phyloP scores from a whole-genome alignment of 768 basidiomycete genomes.

The Myochromella boudieri region DNA sequence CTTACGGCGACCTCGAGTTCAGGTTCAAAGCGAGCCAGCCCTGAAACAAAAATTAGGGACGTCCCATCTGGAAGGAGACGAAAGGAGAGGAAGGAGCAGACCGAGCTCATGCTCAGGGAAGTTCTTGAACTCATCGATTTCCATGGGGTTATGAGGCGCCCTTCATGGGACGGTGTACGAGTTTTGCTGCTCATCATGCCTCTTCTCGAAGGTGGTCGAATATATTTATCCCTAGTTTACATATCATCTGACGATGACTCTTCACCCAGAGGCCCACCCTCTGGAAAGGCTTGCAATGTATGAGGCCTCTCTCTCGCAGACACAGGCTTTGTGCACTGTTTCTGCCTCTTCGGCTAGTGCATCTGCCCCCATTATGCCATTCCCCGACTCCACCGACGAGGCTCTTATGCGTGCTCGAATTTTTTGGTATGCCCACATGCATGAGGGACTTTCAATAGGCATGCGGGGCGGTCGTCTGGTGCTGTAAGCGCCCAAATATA shows the following conservation, averaged over 20 bases:
- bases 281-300: conserved; percentile 65
- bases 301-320: conserved; percentile 81
- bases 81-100: conserved; percentile 49
- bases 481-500: conserved; percentile 50
- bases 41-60: conserved; percentile 24
- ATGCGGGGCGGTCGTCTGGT: conserved; percentile 82
- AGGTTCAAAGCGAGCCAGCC: background rate
- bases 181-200: conserved; percentile 78
- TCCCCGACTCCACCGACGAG: conserved; percentile 55
- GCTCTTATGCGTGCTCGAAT: conserved; percentile 71
- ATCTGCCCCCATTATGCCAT: conserved; percentile 28
- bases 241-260: conserved; percentile 13
- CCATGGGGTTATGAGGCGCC: conserved; percentile 74
- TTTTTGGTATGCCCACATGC: conserved; percentile 88
- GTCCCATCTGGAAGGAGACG: conserved; percentile 31
- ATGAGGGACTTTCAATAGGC: conserved; percentile 82
- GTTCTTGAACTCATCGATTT: conserved; percentile 79
- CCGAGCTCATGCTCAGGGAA: conserved; percentile 72
- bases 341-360: conserved; percentile 32
- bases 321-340: conserved; percentile 69
- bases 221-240: background rate
- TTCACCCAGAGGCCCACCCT: conserved; percentile 38
- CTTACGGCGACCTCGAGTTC: conserved; percentile 5
- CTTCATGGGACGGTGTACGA: conserved; percentile 85
- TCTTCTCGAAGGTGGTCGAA: conserved; percentile 69